Base-by-base conservation (phyloP, 495 filamentous ascomycete genomes). In the Pseudevernia furfuracea region DNA sequence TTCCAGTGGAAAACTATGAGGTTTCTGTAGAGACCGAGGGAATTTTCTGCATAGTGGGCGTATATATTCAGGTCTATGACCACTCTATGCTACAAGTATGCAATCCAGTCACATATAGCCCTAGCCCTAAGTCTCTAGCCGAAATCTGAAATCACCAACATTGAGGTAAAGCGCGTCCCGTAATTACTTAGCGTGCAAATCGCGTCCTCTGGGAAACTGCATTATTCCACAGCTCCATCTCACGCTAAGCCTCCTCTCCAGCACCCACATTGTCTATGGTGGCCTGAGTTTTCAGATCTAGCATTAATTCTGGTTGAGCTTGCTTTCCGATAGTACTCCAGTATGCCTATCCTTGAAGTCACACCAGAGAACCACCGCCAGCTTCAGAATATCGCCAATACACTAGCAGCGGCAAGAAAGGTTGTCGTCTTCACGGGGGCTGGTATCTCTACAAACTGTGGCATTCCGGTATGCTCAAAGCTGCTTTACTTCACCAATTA, bases 401-500 rank as follows among this genome's bases (percentile, higher is more conserved):
- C 76, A 1, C 73, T 89, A 44, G 81, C 77, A 59, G 83, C 85
- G 64, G 79, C 87, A 5, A 79, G 79, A 60, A 88, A 86, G 62
- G 77, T 86, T 11, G 80, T 89, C 37, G 81, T 89, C 12, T 76
- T 89, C 30, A 89, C 87, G 1, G 87, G 87, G 39, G 87, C 87
- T 56, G 87, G 87, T 34, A 89, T 89, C 60, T 87, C 84, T 67
- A 89, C 86, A 53, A 89, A 87, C 70, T 88, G 84, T 63, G 86
- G 86, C 44, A 89, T 89, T 65, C 86, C 86, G 21, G 86, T 89
- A 75, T 69, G 83, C 53, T 41, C 14, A 11, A 44, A 6, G 48
- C 19, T 21, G 23, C 21, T 59, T 1, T 4, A n/a, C 21, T 25
- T n/a, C 25, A 23, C 36, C 23, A 17, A 3, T n/a, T 58, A 15